A percentile compares a stretch with the other conserved stretches of the same genome.
These are phyloP conservation scores for Trematosphaeria pertusa DNA, from an alignment of 2,329 filamentous ascomycete genomes.

Conservation along the genomic window DNA sequence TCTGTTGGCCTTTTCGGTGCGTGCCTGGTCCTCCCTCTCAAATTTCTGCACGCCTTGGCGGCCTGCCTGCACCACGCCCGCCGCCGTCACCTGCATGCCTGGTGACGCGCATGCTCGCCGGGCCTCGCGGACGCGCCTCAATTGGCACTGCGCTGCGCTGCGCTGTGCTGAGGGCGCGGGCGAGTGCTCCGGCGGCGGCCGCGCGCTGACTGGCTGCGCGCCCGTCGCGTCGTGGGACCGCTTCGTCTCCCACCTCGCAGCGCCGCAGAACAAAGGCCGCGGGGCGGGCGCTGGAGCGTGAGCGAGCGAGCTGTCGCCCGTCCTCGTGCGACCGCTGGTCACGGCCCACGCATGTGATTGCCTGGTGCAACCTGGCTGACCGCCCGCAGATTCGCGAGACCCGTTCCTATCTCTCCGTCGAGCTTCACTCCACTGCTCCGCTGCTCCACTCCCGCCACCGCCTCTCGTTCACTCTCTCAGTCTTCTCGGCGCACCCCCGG, in stretches of 20 bases:
- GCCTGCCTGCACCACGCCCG: constrained; percentile 1
- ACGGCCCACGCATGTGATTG: constrained; percentile 38
- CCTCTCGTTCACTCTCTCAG: constrained; percentile 38
- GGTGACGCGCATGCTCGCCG: background rate
- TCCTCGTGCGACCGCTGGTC: constrained; percentile 34
- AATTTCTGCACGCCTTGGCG: constrained; percentile 16
- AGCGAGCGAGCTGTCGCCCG: constrained; percentile 17
- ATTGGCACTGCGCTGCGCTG: background rate
- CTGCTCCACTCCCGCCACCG: constrained; percentile 30
- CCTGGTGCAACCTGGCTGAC: constrained; percentile 36
- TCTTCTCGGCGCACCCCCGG: constrained; percentile 33
- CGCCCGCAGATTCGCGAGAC: constrained; percentile 38
- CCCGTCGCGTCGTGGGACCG: constrained; percentile 4
- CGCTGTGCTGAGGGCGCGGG: too few species aligned
- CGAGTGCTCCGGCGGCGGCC: background rate
- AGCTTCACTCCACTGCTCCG: constrained; percentile 21
- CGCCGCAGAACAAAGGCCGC: constrained; percentile 10
- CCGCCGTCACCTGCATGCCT: background rate
- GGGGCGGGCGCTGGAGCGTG: constrained; percentile 8
- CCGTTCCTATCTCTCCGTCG: constrained; percentile 27
- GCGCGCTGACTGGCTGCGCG: background rate
- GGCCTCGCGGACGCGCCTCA: background rate
- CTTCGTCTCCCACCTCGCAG: background rate
- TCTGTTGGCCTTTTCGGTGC: constrained; percentile 6
- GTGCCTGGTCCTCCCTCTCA: constrained; percentile 4